phyloP scores from a whole-genome alignment of 495 filamentous ascomycete genomes.

The Penicillium angulare region DNA sequence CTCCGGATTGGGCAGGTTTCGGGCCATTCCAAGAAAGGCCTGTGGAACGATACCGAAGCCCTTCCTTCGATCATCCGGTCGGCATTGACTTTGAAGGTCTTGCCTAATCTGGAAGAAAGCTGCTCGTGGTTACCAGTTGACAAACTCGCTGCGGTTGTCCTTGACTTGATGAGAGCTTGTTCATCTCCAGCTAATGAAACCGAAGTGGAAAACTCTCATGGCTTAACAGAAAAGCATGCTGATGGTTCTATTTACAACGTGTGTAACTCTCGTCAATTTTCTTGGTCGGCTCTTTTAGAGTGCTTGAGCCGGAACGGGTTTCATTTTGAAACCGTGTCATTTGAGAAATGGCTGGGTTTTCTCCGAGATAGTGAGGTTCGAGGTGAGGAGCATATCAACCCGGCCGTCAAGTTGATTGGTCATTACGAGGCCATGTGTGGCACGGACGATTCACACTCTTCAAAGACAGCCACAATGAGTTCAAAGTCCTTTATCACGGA shows the following conservation, averaged over 20 bases:
- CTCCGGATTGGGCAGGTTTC: slow-evolving; percentile 63
- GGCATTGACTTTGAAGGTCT: slow-evolving; percentile 43
- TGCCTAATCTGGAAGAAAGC: slow-evolving; percentile 45
- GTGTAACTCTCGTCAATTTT: slow-evolving; percentile 48
- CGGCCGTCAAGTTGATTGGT: slow-evolving; percentile 58
- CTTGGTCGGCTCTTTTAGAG: slow-evolving; percentile 52
- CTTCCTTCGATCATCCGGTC: slow-evolving; percentile 56
- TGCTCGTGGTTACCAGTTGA: slow-evolving; percentile 61
- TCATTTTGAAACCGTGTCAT: slow-evolving; percentile 46
- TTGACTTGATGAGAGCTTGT: slow-evolving; percentile 45
- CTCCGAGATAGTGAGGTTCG: slow-evolving; percentile 44
- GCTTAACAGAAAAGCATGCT: background rate
- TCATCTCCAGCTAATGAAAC: background rate
- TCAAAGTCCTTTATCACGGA: slow-evolving; percentile 30
- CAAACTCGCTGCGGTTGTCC: slow-evolving; percentile 43
- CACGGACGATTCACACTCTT: background rate
- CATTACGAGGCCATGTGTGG: slow-evolving; percentile 47
- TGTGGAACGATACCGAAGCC: slow-evolving; percentile 61
- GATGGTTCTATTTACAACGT: slow-evolving; percentile 53
- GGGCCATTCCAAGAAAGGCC: slow-evolving; percentile 46
- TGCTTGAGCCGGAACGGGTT: slow-evolving; percentile 40
- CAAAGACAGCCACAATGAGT: too few species aligned
- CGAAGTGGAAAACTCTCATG: background rate
- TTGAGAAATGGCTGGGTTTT: slow-evolving; percentile 48
- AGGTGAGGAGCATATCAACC: slow-evolving; percentile 48